Evolutionary conservation across 495 filamentous ascomycete species (phyloP).

Genomic region (Penicillium parvum): DNA sequence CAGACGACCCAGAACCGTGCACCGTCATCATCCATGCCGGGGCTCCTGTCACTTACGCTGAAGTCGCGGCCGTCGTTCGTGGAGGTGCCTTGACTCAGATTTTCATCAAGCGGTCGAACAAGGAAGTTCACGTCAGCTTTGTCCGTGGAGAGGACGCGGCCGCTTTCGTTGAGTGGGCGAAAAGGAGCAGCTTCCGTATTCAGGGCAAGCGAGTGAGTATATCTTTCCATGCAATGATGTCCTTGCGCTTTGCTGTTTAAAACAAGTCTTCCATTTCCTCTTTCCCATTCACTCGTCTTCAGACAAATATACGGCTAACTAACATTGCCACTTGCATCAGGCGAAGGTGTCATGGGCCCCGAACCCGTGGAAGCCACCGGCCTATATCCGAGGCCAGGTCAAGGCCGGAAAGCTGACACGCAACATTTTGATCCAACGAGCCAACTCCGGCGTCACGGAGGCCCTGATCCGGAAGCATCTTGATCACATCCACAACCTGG

Average conservation of each 20-base stretch:
- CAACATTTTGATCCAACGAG: background rate
- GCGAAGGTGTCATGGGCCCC: background rate
- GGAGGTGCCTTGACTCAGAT: background rate
- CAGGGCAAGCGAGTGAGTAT: background rate
- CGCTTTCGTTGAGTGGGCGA: background rate
- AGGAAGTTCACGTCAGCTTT: background rate
- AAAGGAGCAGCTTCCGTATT: background rate
- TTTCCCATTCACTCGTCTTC: too few relatives aligned
- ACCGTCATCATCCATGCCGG: background rate
- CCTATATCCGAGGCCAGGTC: background rate
- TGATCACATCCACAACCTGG: background rate
- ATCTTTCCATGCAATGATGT: too few relatives aligned
- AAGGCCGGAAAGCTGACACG: background rate
- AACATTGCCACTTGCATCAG: background rate
- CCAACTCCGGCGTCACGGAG: background rate
- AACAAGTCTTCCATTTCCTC: too few relatives aligned
- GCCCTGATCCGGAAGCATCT: background rate
- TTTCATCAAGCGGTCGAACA: background rate
- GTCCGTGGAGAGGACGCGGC: background rate
- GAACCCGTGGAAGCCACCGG: background rate
- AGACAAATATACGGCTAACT: too few relatives aligned
- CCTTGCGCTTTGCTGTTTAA: too few relatives aligned
- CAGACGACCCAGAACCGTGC: too few relatives aligned
- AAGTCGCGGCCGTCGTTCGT: background rate
- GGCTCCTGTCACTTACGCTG: background rate